Conservation (phyloP, 345 rosid species). For the Melaleuca alternifolia region DNA sequence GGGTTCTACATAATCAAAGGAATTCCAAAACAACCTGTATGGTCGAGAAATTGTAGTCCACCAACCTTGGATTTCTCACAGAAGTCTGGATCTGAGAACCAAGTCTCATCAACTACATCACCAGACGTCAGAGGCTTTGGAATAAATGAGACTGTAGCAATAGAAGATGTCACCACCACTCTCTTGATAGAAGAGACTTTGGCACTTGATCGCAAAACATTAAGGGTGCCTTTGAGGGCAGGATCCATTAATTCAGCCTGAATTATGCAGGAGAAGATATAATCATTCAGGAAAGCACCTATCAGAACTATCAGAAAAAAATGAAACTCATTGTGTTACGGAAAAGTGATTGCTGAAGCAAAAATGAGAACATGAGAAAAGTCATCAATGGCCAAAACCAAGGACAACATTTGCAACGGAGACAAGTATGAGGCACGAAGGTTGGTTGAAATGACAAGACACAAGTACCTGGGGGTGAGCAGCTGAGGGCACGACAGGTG, state of each 20-base stretch:
- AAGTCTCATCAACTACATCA: conserved; percentile 16
- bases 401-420: neutral
- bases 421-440: neutral
- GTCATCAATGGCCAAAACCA: too few species aligned
- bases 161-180: conserved; percentile 27
- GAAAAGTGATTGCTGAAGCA: too few species aligned
- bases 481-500: conserved; percentile 23
- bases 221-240: conserved; percentile 23
- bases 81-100: conserved; percentile 6
- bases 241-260: conserved; percentile 24
- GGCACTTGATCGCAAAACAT: conserved; percentile 20
- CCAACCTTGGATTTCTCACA: conserved; percentile 4
- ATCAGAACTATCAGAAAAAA: too few species aligned
- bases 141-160: conserved; percentile 5
- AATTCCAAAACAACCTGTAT: too few species aligned
- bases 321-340: too few species aligned
- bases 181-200: conserved; percentile 19
- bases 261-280: neutral
- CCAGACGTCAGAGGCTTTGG: conserved; percentile 5
- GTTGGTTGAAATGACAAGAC: too few species aligned
- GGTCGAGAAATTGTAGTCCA: neutral
- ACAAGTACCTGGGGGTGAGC: conserved; percentile 22
- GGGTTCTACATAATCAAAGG: neutral
- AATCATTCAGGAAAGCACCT: too few species aligned
- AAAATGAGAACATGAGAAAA: too few species aligned